Evolutionary conservation across 345 rosid species (phyloP).

Genomic region (Aurinia saxatilis): DNA sequence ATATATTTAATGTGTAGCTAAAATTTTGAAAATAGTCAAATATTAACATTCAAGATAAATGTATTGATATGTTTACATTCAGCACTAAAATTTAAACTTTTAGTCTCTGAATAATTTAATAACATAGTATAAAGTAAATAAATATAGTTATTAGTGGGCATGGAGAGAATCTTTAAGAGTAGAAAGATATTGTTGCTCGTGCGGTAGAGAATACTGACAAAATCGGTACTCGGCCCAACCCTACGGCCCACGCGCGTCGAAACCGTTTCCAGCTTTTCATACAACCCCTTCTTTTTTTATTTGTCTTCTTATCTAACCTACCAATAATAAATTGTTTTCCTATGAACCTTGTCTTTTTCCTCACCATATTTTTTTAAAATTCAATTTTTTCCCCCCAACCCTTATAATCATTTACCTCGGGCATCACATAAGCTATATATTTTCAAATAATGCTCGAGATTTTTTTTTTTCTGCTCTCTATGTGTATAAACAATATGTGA

Average conservation of each 20-base stretch:
- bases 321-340: neutral
- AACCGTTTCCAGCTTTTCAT: slow-evolving; percentile 20
- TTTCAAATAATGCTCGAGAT: neutral
- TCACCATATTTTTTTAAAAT: neutral
- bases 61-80: too few species aligned
- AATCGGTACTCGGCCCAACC: slow-evolving; percentile 15
- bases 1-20: too few species aligned
- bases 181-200: slow-evolving; percentile 20
- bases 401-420: neutral
- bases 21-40: too few species aligned
- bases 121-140: neutral
- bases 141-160: neutral
- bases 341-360: slow-evolving; percentile 3
- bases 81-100: neutral
- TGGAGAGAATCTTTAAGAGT: slow-evolving; percentile 20
- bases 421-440: slow-evolving; percentile 5
- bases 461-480: neutral
- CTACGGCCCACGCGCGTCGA: slow-evolving; percentile 27
- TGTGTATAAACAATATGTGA: slow-evolving; percentile 11
- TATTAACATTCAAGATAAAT: too few species aligned
- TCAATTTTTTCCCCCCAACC: too few species aligned
- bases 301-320: neutral
- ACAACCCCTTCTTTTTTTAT: slow-evolving; percentile 9
- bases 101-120: neutral
- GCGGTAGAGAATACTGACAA: slow-evolving; percentile 30